Evolutionary conservation across 352 stramenopile species (phyloP).

Genomic region (Pythium aristosporum): DNA sequence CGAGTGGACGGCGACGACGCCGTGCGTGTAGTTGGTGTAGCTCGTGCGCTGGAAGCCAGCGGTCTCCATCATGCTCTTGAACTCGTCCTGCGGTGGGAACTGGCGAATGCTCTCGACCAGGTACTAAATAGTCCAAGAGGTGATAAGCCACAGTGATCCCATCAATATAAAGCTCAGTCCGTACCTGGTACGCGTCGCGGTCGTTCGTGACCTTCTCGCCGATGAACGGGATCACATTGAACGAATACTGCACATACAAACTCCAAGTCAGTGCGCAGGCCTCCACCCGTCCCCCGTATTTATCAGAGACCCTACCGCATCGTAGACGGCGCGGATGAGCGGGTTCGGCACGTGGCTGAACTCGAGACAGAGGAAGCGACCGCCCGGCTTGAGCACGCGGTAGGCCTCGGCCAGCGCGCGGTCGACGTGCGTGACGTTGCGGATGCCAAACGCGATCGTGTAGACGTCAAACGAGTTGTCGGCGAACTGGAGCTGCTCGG

Average conservation of each 20-base stretch:
- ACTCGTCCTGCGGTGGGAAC: conserved; percentile 96
- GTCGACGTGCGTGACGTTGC: conserved; percentile 98
- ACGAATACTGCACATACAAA: conserved; percentile 89
- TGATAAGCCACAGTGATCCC: no score
- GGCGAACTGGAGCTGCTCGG: conserved; percentile 94
- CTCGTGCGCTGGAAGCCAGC: conserved; percentile 93
- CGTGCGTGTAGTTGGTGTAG: conserved; percentile 97
- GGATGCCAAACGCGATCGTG: conserved; percentile 99
- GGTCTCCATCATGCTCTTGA: conserved; percentile 92
- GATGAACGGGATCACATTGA: conserved; percentile 96
- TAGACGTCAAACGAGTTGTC: conserved; percentile 98
- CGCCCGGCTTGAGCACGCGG: conserved; percentile 94
- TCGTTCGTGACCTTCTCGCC: conserved; percentile 96
- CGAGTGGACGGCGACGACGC: conserved; percentile 97
- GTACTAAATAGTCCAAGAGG: conserved; percentile 62
- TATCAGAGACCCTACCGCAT: conserved; percentile 51
- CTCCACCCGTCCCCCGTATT: neutral
- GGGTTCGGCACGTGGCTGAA: conserved; percentile 95
- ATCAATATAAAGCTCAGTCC: neutral
- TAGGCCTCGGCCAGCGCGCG: conserved; percentile 93
- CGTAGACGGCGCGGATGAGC: conserved; percentile 93
- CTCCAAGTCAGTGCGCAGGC: neutral
- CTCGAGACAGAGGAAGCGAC: conserved; percentile 98
- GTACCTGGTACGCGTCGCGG: conserved; percentile 94
- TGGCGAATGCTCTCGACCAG: conserved; percentile 99